Percentiles rank a stretch among this genome's conserved stretches.
These are phyloP conservation scores for Pseudogymnoascus sp. DNA, from an alignment of 2,329 filamentous ascomycete genomes.

Conservation along the genomic window DNA sequence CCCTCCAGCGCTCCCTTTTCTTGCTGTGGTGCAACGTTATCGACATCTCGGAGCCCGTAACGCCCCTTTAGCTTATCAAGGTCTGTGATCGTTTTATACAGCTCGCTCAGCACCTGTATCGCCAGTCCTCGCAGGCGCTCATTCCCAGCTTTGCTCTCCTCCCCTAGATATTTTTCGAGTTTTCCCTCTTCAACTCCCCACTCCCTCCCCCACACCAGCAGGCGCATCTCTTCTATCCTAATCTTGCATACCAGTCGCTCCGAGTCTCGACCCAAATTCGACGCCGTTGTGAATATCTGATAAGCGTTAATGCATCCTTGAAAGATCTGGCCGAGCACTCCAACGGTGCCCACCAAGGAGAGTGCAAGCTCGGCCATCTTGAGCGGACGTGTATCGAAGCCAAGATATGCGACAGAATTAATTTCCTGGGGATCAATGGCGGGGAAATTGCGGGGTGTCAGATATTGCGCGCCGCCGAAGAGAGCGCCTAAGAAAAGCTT, in stretches of 20 bases:
- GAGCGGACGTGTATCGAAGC: background rate
- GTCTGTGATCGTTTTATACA: slow-evolving; percentile 41
- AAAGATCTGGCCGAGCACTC: slow-evolving; percentile 42
- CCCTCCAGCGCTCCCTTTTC: background rate
- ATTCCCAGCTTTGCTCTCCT: slow-evolving; percentile 32
- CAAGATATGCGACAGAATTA: background rate
- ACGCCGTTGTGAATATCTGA: slow-evolving; percentile 39
- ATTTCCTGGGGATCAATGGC: background rate
- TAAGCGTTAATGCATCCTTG: slow-evolving; percentile 44
- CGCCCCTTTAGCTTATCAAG: slow-evolving; percentile 37
- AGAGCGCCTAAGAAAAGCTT: slow-evolving; percentile 11
- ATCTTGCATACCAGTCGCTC: slow-evolving; percentile 43
- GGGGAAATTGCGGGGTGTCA: slow-evolving; percentile 7
- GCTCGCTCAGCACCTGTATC: slow-evolving; percentile 38
- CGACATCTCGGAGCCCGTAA: slow-evolving; percentile 36
- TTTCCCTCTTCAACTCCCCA: slow-evolving; percentile 43
- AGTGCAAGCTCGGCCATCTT: slow-evolving; percentile 38
- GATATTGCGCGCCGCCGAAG: background rate
- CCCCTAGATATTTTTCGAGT: slow-evolving; percentile 38
- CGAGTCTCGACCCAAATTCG: slow-evolving; percentile 38
- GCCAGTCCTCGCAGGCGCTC: slow-evolving; percentile 34
- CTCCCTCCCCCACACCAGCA: slow-evolving; percentile 43
- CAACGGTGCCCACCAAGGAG: slow-evolving; percentile 39
- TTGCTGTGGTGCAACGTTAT: slow-evolving; percentile 1
- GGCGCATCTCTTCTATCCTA: slow-evolving; percentile 45